Evolutionary conservation across 2,329 filamentous ascomycete genomes (phyloP).

Genomic region (Plenodomus biglobosus): DNA sequence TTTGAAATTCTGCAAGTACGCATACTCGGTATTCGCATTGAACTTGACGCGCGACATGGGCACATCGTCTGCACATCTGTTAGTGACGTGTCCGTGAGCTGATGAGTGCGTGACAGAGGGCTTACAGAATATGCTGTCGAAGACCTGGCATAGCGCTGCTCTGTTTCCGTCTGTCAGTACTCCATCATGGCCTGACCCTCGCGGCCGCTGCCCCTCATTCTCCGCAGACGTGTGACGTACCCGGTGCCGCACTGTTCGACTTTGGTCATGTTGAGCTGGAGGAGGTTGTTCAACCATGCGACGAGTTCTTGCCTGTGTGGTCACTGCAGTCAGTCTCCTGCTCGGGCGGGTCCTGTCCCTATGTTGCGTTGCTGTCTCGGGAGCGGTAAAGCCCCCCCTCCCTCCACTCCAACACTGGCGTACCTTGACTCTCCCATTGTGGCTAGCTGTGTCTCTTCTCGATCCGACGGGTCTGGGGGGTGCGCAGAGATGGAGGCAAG

Average conservation of each 20-base stretch:
- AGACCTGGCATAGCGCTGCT: constrained; percentile 93
- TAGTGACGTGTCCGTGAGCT: constrained; percentile 1
- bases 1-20: constrained; percentile 98
- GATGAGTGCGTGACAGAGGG: constrained; percentile 5
- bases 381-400: constrained; percentile 16
- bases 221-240: constrained; percentile 57
- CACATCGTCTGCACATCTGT: constrained; percentile 65
- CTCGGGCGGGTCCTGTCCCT: neutral
- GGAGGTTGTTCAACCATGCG: constrained; percentile 94
- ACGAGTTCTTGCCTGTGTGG: constrained; percentile 84
- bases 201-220: constrained; percentile 10
- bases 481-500: constrained; percentile 5
- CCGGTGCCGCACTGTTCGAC: constrained; percentile 99
- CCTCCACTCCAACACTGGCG: constrained; percentile 1
- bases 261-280: constrained; percentile 96
- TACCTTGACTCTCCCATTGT: constrained; percentile 68
- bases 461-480: constrained; percentile 1
- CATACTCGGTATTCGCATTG: constrained; percentile 95
- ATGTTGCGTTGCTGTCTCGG: constrained; percentile 7
- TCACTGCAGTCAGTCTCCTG: constrained; percentile 15
- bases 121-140: constrained; percentile 92
- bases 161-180: constrained; percentile 52
- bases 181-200: neutral
- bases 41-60: constrained; percentile 97
- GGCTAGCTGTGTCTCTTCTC: constrained; percentile 10